Evolutionary conservation across 1,139 yeast genomes (phyloP).

Genomic region (Yamadazyma blattariae): DNA sequence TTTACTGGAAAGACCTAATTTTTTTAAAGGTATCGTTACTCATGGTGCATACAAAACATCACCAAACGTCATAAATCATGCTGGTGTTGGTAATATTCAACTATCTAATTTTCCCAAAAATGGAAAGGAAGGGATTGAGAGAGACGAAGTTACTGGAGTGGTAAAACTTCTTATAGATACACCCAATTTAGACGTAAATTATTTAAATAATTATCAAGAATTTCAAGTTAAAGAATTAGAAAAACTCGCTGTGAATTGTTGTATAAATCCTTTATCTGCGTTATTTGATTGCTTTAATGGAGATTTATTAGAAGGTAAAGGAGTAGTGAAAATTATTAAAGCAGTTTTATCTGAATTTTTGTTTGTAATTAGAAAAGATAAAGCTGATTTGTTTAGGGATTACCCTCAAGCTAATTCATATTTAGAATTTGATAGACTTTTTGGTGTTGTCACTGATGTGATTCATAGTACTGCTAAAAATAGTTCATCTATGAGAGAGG

Average conservation of each 20-base stretch:
- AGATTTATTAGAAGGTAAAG: slow-evolving; percentile 44
- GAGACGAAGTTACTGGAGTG: slow-evolving; percentile 24
- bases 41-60: slow-evolving; percentile 67
- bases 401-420: slow-evolving; percentile 35
- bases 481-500: slow-evolving; percentile 88
- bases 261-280: slow-evolving; percentile 74
- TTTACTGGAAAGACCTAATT: slow-evolving; percentile 42
- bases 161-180: slow-evolving; percentile 29
- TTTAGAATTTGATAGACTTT: slow-evolving; percentile 43
- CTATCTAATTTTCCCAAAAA: slow-evolving; percentile 24
- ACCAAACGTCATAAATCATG: slow-evolving; percentile 56
- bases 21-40: slow-evolving; percentile 73
- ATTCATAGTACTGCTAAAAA: slow-evolving; percentile 52
- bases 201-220: slow-evolving; percentile 44
- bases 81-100: slow-evolving; percentile 61
- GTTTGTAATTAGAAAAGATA: slow-evolving; percentile 34
- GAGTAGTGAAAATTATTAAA: slow-evolving; percentile 30
- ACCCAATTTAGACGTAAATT: slow-evolving; percentile 39
- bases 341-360: slow-evolving; percentile 48
- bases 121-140: background rate
- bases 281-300: slow-evolving; percentile 73
- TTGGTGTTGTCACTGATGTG: slow-evolving; percentile 45
- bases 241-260: slow-evolving; percentile 71
- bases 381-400: slow-evolving; percentile 23
- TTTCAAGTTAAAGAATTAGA: slow-evolving; percentile 65